A percentile compares a stretch with the other conserved stretches of the same genome.
Conservation (phyloP, 2,329 filamentous ascomycete genomes). For the Xylaria arbuscula region DNA sequence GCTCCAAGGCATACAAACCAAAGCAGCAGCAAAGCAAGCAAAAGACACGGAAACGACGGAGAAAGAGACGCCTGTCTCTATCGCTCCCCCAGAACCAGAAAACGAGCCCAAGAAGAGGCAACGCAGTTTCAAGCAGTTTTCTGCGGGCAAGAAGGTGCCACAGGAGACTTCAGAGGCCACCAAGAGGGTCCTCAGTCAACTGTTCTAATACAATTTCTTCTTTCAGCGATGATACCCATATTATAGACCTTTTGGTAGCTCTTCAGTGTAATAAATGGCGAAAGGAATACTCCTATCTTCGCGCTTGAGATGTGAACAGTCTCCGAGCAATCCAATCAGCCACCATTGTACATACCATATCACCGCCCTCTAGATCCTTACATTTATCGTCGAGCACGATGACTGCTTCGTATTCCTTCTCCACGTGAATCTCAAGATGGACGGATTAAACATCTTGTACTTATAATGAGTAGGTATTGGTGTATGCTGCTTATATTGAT, state of each 20-base stretch:
- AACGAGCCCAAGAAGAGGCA: conserved; percentile 35
- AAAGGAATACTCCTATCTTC: neutral
- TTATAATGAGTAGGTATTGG: too few relatives aligned
- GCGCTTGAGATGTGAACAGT: neutral
- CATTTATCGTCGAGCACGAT: neutral
- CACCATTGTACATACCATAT: neutral
- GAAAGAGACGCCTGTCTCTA: neutral
- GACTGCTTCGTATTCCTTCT: neutral
- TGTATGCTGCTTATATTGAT: too few relatives aligned
- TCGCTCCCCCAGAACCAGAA: neutral
- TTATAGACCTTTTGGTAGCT: conserved; percentile 2
- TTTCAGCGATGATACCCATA: conserved; percentile 46
- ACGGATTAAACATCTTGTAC: neutral
- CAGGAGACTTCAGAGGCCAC: conserved; percentile 48
- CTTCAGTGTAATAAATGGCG: neutral
- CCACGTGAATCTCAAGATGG: neutral
- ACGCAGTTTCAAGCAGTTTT: conserved; percentile 48
- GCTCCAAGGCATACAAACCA: conserved; percentile 76
- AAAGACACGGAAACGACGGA: conserved; percentile 39
- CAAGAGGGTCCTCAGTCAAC: conserved; percentile 47
- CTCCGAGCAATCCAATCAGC: neutral
- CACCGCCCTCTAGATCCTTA: neutral
- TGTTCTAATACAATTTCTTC: conserved; percentile 43
- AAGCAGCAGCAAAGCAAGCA: conserved; percentile 61
- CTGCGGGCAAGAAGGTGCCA: conserved; percentile 44